Percentiles rank a stretch among this genome's conserved stretches.
Evolutionary conservation across 495 filamentous ascomycete genomes (phyloP).

Genomic region (Monascus purpureus): DNA sequence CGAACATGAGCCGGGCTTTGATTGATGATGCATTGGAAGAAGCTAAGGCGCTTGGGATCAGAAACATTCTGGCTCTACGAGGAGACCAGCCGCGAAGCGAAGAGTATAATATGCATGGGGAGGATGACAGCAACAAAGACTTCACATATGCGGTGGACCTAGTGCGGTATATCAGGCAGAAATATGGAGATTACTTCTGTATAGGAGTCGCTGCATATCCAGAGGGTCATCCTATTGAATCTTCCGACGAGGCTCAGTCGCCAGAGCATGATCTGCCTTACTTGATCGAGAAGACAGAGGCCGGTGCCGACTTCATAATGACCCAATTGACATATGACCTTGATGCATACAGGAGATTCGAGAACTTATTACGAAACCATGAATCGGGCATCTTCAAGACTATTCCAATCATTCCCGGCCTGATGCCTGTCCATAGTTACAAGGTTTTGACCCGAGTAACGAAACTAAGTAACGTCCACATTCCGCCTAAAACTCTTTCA

Average conservation of each 20-base stretch:
- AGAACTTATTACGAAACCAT: conserved; percentile 64
- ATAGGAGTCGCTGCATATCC: conserved; percentile 90
- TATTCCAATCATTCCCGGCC: conserved; percentile 81
- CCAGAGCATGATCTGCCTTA: conserved; percentile 73
- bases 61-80: conserved; percentile 86
- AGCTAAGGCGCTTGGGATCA: conserved; percentile 81
- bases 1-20: conserved; percentile 81
- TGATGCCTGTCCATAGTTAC: conserved; percentile 97
- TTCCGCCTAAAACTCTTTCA: conserved; percentile 55
- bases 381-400: conserved; percentile 75
- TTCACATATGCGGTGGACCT: conserved; percentile 87
- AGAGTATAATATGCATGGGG: conserved; percentile 62
- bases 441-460: conserved; percentile 88
- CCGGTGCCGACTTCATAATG: conserved; percentile 96
- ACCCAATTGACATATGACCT: conserved; percentile 96
- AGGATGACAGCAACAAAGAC: conserved; percentile 56
- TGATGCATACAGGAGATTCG: conserved; percentile 65
- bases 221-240: conserved; percentile 90
- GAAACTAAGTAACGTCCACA: conserved; percentile 80
- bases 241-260: conserved; percentile 65
- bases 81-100: conserved; percentile 87
- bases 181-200: conserved; percentile 91
- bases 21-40: conserved; percentile 84
- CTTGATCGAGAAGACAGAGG: conserved; percentile 77
- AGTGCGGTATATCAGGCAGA: conserved; percentile 73